Base-by-base conservation (phyloP, 768 basidiomycete species). In the Botryobasidium botryosum region DNA sequence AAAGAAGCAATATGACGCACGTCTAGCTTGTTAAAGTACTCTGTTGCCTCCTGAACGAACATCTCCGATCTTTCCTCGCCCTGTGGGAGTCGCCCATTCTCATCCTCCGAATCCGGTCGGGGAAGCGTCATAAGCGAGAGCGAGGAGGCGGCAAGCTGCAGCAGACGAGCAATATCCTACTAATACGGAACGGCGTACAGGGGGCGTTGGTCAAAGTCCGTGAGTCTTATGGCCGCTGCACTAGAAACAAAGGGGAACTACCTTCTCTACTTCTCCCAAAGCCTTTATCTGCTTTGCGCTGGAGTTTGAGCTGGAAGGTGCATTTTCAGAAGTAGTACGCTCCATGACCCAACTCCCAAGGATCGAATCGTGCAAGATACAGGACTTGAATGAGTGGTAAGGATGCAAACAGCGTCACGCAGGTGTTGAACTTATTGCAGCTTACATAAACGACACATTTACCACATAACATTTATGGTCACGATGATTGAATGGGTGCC, bases 61-160 rank as follows among this genome's bases (percentile, higher is more conserved):
- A 47, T 25, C 21, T 50, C 49, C 17, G 48, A 35, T 6, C 49
- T 23, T 33, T 50, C 49, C 20, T 50, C 49, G 7, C 49, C 48
- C 40, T 6, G 28, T 21, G 10, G 48, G 27, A 17, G 37, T 28
- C 7, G 33, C 7, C 2, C 23, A 5, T 21, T 26, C 32, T 20
- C 18, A 10, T 23, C 38, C 21, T 17, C 45, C 18, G 45, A 43
- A 15, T 29, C 43, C 10, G 46, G 45, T 10, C 35, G 21, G 25
- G 48, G 45, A 13, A 48, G 17, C 18, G 47, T 29, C 25, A 49
- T 31, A 1, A 49, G 40, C 25, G 36, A 32, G 32, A 50, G 51
- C 4, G 48, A 7, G 6, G 48, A 42, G 5, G 49, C 50, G 6
- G 49, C 49, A 10, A 50, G 48, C 18, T 43, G 49, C 20, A 50